Evolutionary conservation across 2,329 filamentous ascomycete genomes (phyloP).

Genomic region (Colletotrichum sp.): DNA sequence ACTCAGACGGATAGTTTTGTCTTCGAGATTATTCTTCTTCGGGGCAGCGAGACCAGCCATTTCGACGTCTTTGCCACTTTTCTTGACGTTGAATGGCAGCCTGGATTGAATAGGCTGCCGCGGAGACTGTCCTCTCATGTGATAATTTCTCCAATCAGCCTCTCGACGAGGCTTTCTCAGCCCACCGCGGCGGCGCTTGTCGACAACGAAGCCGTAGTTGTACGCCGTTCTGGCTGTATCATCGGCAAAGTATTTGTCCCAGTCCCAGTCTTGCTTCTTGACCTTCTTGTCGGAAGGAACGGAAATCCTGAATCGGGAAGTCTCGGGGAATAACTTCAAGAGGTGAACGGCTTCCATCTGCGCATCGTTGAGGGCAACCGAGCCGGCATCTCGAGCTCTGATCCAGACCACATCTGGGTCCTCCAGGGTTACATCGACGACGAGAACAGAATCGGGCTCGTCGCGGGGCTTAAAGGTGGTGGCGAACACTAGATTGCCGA

Average conservation of each 20-base stretch:
- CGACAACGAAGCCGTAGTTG: background rate
- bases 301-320: background rate
- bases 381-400: background rate
- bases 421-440: background rate
- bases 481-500: background rate
- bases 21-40: background rate
- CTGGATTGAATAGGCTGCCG: background rate
- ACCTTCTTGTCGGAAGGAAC: background rate
- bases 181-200: background rate
- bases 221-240: background rate
- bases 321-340: background rate
- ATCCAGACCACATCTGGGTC: background rate
- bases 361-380: background rate
- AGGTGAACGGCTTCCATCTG: background rate
- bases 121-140: background rate
- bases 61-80: background rate
- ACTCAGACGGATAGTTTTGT: fast-evolving
- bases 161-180: background rate
- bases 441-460: background rate
- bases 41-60: background rate
- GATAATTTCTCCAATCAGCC: background rate
- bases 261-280: background rate
- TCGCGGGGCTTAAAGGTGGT: background rate
- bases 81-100: background rate
- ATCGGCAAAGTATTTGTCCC: background rate